phyloP scores from a whole-genome alignment of 129 eudicot species.

The Flaveria ramosissima region DNA sequence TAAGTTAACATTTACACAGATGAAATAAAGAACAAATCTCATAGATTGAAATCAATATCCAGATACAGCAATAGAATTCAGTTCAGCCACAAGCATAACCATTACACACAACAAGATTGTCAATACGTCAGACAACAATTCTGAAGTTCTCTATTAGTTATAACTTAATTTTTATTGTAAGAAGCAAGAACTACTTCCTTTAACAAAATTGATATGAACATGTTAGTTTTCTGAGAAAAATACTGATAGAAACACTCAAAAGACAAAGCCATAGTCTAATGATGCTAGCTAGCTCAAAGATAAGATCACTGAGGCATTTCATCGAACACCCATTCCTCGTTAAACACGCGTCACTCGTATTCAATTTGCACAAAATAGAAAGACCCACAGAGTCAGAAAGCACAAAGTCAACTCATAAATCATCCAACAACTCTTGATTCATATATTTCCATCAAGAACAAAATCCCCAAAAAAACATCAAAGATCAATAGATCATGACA shows the following conservation, averaged over 20 bases:
- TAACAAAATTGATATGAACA: background rate
- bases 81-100: constrained; percentile 3
- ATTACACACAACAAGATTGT: constrained; percentile 5
- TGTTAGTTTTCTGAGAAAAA: background rate
- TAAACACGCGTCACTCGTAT: background rate
- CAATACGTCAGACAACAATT: background rate
- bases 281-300: constrained; percentile 16
- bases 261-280: background rate
- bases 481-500: background rate
- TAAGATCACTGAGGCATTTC: constrained; percentile 7
- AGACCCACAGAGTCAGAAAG: constrained; percentile 11
- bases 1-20: background rate
- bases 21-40: background rate
- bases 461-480: constrained; percentile 12
- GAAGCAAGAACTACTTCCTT: constrained; percentile 1
- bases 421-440: constrained; percentile 8
- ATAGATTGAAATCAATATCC: background rate
- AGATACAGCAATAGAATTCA: background rate
- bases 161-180: background rate
- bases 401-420: constrained; percentile 37
- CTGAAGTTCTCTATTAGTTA: background rate
- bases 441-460: background rate
- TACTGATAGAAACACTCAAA: background rate
- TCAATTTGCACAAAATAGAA: constrained; percentile 24
- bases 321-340: background rate